Conservation (phyloP, 148 eudicot species). For the Fagopyrum tataricum region DNA sequence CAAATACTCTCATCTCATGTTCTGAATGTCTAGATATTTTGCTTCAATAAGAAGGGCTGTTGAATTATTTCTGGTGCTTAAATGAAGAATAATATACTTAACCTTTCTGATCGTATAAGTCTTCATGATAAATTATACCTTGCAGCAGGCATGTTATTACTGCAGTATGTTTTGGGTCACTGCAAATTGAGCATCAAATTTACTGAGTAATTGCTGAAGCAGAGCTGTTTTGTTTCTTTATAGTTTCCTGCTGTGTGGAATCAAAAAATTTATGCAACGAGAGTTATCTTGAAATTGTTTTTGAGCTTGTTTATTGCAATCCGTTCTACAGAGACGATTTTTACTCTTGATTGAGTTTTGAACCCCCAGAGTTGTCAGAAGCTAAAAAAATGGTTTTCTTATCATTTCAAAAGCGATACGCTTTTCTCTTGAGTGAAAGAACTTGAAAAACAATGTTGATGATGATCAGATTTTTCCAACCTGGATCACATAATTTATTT, state of each 20-base stretch:
- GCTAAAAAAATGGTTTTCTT: neutral
- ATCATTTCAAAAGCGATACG: neutral
- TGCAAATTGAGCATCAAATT: slow-evolving; percentile 2
- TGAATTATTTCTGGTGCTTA: neutral
- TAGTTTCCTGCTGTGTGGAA: neutral
- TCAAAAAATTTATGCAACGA: neutral
- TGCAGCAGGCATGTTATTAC: slow-evolving; percentile 2
- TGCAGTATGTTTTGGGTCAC: slow-evolving; percentile 2
- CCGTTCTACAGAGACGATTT: neutral
- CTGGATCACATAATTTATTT: neutral
- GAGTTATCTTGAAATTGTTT: neutral
- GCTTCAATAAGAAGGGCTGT: neutral
- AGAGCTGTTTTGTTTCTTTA: neutral
- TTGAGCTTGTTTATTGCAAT: neutral
- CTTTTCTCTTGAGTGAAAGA: neutral
- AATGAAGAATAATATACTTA: neutral
- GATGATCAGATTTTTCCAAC: neutral
- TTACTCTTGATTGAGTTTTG: neutral
- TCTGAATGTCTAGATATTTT: slow-evolving; percentile 7
- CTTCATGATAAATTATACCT: neutral
- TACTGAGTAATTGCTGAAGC: slow-evolving; percentile 1
- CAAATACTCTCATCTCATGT: neutral
- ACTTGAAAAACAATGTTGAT: neutral
- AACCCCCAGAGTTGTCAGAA: neutral
- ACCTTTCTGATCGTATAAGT: neutral